Percentiles rank a stretch among this genome's conserved stretches.
These are phyloP conservation scores for Quercus robur DNA, from an alignment of 306 rosid genomes.

Conservation along the genomic window DNA sequence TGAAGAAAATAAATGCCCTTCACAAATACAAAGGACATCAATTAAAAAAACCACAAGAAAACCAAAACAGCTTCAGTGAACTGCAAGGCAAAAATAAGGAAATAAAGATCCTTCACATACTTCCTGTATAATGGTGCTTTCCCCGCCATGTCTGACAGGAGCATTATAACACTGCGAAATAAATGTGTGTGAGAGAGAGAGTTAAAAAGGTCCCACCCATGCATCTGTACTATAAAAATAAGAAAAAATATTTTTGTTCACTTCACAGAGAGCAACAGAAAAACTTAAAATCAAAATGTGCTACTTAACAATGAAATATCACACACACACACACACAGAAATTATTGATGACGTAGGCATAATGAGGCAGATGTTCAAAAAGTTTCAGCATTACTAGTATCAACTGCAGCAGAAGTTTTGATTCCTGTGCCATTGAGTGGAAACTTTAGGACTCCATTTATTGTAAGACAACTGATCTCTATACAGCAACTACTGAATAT, in stretches of 20 bases:
- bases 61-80: conserved; percentile 6
- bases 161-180: conserved; percentile 74
- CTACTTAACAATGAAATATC: too few species aligned
- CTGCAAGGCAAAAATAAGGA: background rate
- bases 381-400: too few species aligned
- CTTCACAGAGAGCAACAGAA: too few species aligned
- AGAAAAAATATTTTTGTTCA: background rate
- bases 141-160: conserved; percentile 95
- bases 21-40: conserved; percentile 33
- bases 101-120: conserved; percentile 46
- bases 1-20: conserved; percentile 97
- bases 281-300: too few species aligned
- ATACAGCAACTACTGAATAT: too few species aligned
- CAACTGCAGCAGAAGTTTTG: too few species aligned
- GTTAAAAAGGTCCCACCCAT: conserved; percentile 15
- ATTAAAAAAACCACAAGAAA: conserved; percentile 16
- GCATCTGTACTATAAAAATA: conserved; percentile 6
- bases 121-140: conserved; percentile 84
- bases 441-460: too few species aligned
- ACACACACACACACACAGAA: too few species aligned
- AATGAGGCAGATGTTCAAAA: too few species aligned
- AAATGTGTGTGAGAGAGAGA: conserved; percentile 25
- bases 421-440: too few species aligned
- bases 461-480: too few species aligned
- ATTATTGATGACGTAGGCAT: too few species aligned